phyloP scores from a whole-genome alignment of 1,284 basidiomycete genomes.

The Anthracocystis walkeri region DNA sequence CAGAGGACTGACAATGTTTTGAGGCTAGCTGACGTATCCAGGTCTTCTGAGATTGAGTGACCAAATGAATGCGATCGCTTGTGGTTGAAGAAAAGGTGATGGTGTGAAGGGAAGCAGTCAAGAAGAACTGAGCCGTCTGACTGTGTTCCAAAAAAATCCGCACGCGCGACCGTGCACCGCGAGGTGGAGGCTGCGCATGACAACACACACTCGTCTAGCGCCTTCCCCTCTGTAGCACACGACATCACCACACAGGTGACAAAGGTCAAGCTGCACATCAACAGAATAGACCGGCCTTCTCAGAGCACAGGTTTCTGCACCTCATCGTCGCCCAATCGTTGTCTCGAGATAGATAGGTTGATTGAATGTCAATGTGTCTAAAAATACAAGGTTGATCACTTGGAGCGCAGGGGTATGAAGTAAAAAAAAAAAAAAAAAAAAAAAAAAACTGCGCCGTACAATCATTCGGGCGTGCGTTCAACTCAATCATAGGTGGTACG shows the following conservation, averaged over 20 bases:
- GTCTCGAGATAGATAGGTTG: background rate
- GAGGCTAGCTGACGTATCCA: too few species aligned
- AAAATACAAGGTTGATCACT: background rate
- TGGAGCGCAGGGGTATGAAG: conserved; percentile 11
- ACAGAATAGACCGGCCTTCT: background rate
- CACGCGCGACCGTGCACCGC: background rate
- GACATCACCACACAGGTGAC: background rate
- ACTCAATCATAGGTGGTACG: conserved; percentile 54
- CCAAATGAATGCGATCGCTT: background rate
- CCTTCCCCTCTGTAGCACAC: background rate
- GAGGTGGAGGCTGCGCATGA: conserved; percentile 6
- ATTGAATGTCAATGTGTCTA: background rate
- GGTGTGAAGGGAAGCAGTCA: conserved; percentile 2
- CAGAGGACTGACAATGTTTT: too few species aligned
- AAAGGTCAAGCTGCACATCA: too few species aligned
- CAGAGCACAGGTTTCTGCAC: too few species aligned
- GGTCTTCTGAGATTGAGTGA: too few species aligned
- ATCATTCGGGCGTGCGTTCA: background rate
- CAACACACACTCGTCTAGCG: conserved; percentile 2
- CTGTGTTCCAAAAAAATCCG: background rate
- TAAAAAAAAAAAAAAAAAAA: background rate
- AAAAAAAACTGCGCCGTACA: background rate
- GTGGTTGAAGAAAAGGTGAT: conserved; percentile 1
- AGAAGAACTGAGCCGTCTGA: conserved; percentile 6
- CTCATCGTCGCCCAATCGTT: background rate